Evolutionary conservation across 2,329 filamentous ascomycete genomes (phyloP).

Genomic region (Microdochium paspali): DNA sequence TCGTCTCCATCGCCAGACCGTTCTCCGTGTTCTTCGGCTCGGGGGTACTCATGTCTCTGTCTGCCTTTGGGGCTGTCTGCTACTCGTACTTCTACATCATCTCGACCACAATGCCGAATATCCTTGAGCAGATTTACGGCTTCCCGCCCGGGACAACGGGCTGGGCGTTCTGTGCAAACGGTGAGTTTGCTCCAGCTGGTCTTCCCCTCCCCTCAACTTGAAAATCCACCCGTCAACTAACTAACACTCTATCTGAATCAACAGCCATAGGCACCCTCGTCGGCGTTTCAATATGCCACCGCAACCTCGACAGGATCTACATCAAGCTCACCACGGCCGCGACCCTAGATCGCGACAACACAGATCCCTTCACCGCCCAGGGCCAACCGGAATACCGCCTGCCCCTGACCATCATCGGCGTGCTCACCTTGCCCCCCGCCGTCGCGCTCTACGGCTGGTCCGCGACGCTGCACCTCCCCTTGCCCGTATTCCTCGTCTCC

Average conservation of each 20-base stretch:
- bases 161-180: neutral
- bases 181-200: neutral
- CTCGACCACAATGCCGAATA: neutral
- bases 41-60: neutral
- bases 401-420: conserved; percentile 1
- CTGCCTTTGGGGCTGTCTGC: neutral
- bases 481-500: conserved; percentile 1
- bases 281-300: conserved; percentile 38
- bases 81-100: neutral
- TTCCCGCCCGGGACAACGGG: neutral
- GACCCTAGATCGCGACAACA: conserved; percentile 13
- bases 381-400: neutral
- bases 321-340: conserved; percentile 30
- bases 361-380: neutral
- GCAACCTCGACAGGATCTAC: conserved; percentile 42
- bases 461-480: conserved; percentile 1
- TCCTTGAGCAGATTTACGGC: neutral
- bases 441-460: conserved; percentile 5
- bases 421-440: neutral
- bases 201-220: neutral
- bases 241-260: conserved; percentile 5
- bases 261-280: conserved; percentile 37
- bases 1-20: neutral
- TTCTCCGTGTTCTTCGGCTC: neutral
- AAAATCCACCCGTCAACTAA: neutral